phyloP scores from a whole-genome alignment of 75 land plant genomes.

The Pinus taeda region DNA sequence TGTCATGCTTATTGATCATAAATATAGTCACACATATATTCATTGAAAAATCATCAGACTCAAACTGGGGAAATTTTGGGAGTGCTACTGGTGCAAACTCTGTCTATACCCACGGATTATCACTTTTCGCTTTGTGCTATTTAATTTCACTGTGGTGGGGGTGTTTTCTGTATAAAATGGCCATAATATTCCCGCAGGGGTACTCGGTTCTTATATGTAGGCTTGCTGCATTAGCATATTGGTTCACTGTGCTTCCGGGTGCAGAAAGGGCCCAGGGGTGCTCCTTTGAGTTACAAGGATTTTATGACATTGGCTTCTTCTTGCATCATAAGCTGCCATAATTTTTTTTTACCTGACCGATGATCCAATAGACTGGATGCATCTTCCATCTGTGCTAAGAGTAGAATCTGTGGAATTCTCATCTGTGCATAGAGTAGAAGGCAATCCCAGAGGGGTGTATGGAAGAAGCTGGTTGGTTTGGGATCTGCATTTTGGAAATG shows the following conservation, averaged over 20 bases:
- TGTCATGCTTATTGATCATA: constrained; percentile 19
- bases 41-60: constrained; percentile 52
- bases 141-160: constrained; percentile 83
- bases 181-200: constrained; percentile 75
- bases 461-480: neutral
- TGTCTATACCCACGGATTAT: constrained; percentile 69
- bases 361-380: constrained; percentile 12
- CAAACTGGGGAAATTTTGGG: constrained; percentile 61
- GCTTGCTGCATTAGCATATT: constrained; percentile 92
- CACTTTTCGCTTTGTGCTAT: constrained; percentile 51
- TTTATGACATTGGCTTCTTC: constrained; percentile 12
- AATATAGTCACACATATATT: constrained; percentile 59
- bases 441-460: neutral
- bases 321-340: no score
- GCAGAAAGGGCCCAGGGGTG: constrained; percentile 75
- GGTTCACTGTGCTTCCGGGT: constrained; percentile 92
- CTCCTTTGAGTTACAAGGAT: constrained; percentile 69
- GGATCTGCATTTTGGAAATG: neutral
- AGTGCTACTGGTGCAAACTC: constrained; percentile 56
- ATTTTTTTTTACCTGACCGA: neutral
- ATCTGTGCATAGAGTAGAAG: neutral
- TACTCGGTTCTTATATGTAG: constrained; percentile 79
- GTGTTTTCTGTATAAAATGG: constrained; percentile 62
- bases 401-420: neutral
- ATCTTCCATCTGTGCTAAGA: neutral